Evolutionary conservation across 148 eudicot genomes (phyloP).

Genomic region (Cornus kousa): DNA sequence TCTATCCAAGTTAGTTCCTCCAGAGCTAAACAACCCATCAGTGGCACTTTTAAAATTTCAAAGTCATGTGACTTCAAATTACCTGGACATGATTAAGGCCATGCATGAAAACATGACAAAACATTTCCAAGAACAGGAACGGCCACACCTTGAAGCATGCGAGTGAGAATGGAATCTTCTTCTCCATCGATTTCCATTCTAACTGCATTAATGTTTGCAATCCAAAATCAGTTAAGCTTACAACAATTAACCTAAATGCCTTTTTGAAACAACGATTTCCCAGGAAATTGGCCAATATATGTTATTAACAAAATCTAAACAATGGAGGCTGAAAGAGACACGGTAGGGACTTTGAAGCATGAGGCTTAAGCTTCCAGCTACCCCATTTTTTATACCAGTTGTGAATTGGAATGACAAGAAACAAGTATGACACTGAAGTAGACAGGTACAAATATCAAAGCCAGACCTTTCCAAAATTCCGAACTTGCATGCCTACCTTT

Average conservation of each 20-base stretch:
- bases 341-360: neutral
- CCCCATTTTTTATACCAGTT: too few species aligned
- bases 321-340: neutral
- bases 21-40: neutral
- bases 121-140: conserved; percentile 91
- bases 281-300: neutral
- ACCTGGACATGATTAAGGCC: conserved; percentile 86
- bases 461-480: too few species aligned
- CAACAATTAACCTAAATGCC: neutral
- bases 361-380: too few species aligned
- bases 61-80: neutral
- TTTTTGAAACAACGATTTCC: neutral
- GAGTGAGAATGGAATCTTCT: conserved; percentile 68
- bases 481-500: too few species aligned
- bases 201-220: conserved; percentile 35
- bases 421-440: too few species aligned
- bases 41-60: neutral
- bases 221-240: neutral
- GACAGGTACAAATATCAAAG: too few species aligned
- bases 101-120: conserved; percentile 95
- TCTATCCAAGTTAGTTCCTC: conserved; percentile 12
- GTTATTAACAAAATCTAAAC: too few species aligned
- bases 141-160: conserved; percentile 84
- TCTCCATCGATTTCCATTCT: conserved; percentile 58
- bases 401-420: too few species aligned